Base-by-base conservation (phyloP, 331 rosid genomes). In the Rhamnella rubrinervis region DNA sequence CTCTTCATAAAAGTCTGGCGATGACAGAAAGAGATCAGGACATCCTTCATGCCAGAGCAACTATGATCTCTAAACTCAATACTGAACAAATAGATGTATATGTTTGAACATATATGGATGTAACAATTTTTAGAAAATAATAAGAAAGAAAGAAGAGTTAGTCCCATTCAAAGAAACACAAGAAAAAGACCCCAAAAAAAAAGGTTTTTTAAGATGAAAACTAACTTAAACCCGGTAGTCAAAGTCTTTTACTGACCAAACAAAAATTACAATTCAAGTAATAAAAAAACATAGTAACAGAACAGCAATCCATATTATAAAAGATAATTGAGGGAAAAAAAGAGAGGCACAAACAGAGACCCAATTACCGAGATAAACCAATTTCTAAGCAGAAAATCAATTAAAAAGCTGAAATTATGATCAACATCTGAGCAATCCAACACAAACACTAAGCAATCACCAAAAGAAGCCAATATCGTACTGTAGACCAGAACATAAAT, bases 111-210 rank as follows among this genome's bases (percentile, higher is more conserved):
- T 15, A 51, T 49, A 25, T 13, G 17, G 20, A 10, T 16, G 19
- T 26, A 47, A 61, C 13, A 26, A 26, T 0, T 26, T 26, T 26
- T 26, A 26, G 4, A 26, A 26, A 26, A 26, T 3, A 26, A 26
- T 26, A 26, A 26, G 31, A 26, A 39, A 25, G 16, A 8, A 2
- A 62, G 39, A 17, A 3, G 65, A 55, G 44, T 26, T 65, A 14
- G 76, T 63, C 59, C 28, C 67, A 66, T 15, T 75, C 64, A 19
- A 74, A 74, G 46, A 65, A 78, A 71, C 44, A 76, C 73, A 64
- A 68, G 65, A 35, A 66, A 18, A 26, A 25, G 73, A 23, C 44
- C 18, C 18, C 65, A 13, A 19, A 60, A 1, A 41, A 49, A 9
- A 25, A 59, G 63, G 20, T 51, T 46, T 9, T 51, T 46, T 9